phyloP scores from a whole-genome alignment of 495 filamentous ascomycete species.

The Apodospora peruviana region DNA sequence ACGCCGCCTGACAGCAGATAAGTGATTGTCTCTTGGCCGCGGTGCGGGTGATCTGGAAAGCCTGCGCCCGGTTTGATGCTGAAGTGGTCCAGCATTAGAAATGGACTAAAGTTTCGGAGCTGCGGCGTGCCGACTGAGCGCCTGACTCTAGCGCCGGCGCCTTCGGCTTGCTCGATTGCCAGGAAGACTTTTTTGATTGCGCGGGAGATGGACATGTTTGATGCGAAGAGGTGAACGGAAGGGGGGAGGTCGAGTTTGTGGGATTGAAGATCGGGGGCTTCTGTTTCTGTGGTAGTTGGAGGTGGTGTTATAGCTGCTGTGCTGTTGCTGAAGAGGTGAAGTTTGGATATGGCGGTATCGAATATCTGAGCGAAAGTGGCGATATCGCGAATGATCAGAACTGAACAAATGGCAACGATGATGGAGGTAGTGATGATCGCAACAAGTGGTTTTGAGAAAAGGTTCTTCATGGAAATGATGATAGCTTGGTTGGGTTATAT shows the following conservation, averaged over 20 bases:
- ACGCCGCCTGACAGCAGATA: slow-evolving; percentile 79
- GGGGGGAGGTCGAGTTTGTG: slow-evolving; percentile 10
- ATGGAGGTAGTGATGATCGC: no score
- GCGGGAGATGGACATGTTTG: slow-evolving; percentile 63
- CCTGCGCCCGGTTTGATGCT: slow-evolving; percentile 72
- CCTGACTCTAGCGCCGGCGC: slow-evolving; percentile 81
- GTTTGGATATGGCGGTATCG: no score
- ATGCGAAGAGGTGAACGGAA: slow-evolving; percentile 17
- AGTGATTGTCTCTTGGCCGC: slow-evolving; percentile 76
- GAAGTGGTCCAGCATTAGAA: slow-evolving; percentile 98
- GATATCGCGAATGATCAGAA: no score
- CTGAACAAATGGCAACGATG: not conserved
- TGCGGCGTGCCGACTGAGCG: slow-evolving; percentile 82
- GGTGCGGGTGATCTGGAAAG: slow-evolving; percentile 34
- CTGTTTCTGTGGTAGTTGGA: slow-evolving; percentile 2
- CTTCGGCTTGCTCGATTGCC: slow-evolving; percentile 82
- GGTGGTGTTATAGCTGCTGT: slow-evolving; percentile 1
- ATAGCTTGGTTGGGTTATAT: no score
- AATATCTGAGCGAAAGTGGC: no score
- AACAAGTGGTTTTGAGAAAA: no score
- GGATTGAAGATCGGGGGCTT: not conserved
- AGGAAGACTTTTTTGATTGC: slow-evolving; percentile 75
- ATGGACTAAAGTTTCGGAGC: slow-evolving; percentile 83
- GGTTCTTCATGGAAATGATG: no score
- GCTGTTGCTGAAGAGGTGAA: not conserved